phyloP scores from a whole-genome alignment of 805 yeast species.

The Metschnikowia chrysomelidarum region DNA sequence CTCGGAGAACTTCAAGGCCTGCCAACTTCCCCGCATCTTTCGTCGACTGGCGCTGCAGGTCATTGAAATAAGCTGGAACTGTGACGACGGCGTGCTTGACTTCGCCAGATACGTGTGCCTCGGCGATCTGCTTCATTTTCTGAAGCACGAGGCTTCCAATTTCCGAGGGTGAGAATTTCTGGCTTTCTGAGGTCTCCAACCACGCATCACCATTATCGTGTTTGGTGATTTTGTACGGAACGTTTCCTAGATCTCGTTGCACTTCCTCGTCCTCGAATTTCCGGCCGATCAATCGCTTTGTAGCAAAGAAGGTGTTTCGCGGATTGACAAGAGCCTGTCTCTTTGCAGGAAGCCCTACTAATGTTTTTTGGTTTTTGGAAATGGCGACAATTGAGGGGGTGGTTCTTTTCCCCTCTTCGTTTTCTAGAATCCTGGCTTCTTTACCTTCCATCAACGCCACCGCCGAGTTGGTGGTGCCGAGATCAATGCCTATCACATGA shows the following conservation, averaged over 20 bases:
- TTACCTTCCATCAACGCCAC: constrained; percentile 72
- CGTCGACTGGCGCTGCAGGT: constrained; percentile 81
- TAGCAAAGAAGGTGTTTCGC: constrained; percentile 75
- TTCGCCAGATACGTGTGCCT: constrained; percentile 37
- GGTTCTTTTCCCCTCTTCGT: constrained; percentile 76
- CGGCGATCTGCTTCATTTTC: constrained; percentile 67
- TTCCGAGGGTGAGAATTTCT: constrained; percentile 62
- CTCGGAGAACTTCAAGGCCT: constrained; percentile 74
- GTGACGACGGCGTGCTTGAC: constrained; percentile 77
- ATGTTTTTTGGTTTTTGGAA: constrained; percentile 33
- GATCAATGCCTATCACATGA: constrained; percentile 71
- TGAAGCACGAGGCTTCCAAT: constrained; percentile 63
- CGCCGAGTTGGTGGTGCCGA: constrained; percentile 86
- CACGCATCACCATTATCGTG: constrained; percentile 69
- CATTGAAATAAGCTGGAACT: constrained; percentile 83
- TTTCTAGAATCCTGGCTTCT: constrained; percentile 64
- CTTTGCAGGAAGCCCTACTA: constrained; percentile 69
- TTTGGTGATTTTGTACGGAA: constrained; percentile 62
- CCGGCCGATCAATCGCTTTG: constrained; percentile 78
- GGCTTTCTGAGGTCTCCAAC: constrained; percentile 46
- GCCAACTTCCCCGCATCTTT: constrained; percentile 72
- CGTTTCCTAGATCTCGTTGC: constrained; percentile 59
- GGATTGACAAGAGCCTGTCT: constrained; percentile 77
- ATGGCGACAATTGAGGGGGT: constrained; percentile 79
- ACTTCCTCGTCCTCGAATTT: constrained; percentile 66